Evolutionary conservation across 2,329 filamentous ascomycete species (phyloP).

Genomic region (Fusarium sp.): DNA sequence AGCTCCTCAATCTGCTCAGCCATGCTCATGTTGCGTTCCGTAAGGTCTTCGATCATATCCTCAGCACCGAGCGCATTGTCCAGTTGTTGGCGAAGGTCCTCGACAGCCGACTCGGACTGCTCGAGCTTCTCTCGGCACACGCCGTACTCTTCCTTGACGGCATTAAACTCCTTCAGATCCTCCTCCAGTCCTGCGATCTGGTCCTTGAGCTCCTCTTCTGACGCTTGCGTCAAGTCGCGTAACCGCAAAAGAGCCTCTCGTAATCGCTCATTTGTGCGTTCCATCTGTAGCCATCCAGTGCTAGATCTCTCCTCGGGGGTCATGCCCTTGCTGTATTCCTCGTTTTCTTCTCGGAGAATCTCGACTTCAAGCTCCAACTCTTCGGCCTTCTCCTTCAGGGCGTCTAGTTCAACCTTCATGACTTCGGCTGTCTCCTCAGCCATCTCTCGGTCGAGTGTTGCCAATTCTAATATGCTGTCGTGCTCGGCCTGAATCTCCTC

Average conservation of each 20-base stretch:
- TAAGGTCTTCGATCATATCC: constrained; percentile 92
- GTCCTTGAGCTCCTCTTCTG: constrained; percentile 78
- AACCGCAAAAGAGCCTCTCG: constrained; percentile 84
- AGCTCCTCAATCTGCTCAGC: constrained; percentile 85
- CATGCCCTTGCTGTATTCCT: constrained; percentile 83
- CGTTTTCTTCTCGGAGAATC: constrained; percentile 84
- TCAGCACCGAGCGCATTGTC: constrained; percentile 88
- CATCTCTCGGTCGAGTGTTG: constrained; percentile 91
- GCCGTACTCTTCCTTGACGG: constrained; percentile 73
- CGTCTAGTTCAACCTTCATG: constrained; percentile 79
- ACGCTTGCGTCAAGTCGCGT: constrained; percentile 85
- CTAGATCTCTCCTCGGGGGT: constrained; percentile 85
- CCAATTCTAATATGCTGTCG: constrained; percentile 84
- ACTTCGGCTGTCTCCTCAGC: constrained; percentile 91
- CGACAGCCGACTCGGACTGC: constrained; percentile 75
- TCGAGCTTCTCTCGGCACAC: constrained; percentile 75
- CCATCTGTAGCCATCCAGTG: constrained; percentile 89
- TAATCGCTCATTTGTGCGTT: constrained; percentile 86
- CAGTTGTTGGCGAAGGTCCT: constrained; percentile 88
- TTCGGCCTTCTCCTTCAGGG: constrained; percentile 76
- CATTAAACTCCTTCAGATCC: constrained; percentile 72
- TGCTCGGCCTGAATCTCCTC: constrained; percentile 82
- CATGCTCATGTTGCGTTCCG: constrained; percentile 84
- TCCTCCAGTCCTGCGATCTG: constrained; percentile 78
- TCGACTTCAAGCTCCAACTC: constrained; percentile 90